These are phyloP conservation scores for Smallanthus sonchifolius DNA, from an alignment of 129 eudicot genomes.

Conservation along the genomic window DNA sequence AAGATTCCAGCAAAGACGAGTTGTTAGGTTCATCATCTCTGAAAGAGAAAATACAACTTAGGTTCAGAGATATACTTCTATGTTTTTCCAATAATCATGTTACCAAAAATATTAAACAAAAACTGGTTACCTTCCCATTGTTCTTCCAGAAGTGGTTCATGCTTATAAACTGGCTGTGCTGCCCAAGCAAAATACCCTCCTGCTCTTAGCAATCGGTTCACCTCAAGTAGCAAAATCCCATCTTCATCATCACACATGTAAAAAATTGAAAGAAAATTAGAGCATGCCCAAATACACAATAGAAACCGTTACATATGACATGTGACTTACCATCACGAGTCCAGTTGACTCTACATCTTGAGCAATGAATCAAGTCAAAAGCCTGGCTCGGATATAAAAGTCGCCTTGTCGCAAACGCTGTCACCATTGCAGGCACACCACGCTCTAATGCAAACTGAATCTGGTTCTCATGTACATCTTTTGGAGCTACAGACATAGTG, in stretches of 20 bases:
- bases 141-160: constrained; percentile 84
- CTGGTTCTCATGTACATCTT: constrained; percentile 98
- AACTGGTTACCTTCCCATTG: constrained; percentile 85
- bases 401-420: constrained; percentile 84
- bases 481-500: constrained; percentile 92
- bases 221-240: constrained; percentile 96
- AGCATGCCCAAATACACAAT: background rate
- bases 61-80: background rate
- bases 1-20: constrained; percentile 90
- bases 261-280: background rate
- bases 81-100: background rate
- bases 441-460: constrained; percentile 98
- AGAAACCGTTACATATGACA: background rate
- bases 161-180: constrained; percentile 97
- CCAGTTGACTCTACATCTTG: constrained; percentile 98
- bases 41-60: constrained; percentile 4
- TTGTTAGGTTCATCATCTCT: constrained; percentile 89
- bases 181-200: constrained; percentile 99
- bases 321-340: constrained; percentile 86
- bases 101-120: background rate
- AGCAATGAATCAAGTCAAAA: constrained; percentile 90
- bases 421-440: constrained; percentile 98
- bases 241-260: constrained; percentile 41
- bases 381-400: constrained; percentile 92
- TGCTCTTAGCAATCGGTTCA: constrained; percentile 85